These are phyloP conservation scores for Peziza echinospora DNA, from an alignment of 495 filamentous ascomycete species.

Conservation along the genomic window DNA sequence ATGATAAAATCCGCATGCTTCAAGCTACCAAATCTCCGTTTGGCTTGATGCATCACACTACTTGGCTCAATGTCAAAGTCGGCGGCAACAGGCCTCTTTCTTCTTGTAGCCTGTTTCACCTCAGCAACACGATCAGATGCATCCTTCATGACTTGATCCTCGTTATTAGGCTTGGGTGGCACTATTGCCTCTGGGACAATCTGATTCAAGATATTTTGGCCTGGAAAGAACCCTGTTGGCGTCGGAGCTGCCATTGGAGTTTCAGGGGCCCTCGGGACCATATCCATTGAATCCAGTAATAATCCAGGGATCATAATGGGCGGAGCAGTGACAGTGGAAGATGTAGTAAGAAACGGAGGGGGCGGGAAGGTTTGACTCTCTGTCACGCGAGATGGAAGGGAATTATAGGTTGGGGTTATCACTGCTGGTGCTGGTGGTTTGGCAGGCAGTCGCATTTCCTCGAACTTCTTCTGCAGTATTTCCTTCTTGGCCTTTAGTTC, in stretches of 20 bases:
- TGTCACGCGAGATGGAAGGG: constrained; percentile 9
- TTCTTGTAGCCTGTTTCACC: constrained; percentile 17
- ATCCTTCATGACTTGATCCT: constrained; percentile 17
- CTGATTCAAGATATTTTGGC: too few relatives aligned
- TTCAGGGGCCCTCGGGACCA: not conserved
- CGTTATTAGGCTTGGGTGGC: constrained; percentile 5
- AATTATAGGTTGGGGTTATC: constrained; percentile 17
- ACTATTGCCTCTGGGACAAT: too few relatives aligned
- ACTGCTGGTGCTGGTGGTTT: constrained; percentile 13
- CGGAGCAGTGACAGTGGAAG: constrained; percentile 4
- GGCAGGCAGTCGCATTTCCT: constrained; percentile 14
- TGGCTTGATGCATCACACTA: constrained; percentile 22
- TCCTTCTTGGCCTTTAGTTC: constrained; percentile 31
- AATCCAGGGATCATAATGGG: constrained; percentile 15
- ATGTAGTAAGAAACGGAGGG: constrained; percentile 5
- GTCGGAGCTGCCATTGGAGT: constrained; percentile 6
- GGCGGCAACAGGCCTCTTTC: constrained; percentile 69
- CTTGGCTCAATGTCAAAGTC: constrained; percentile 41
- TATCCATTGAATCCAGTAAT: not conserved
- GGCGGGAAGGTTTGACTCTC: not conserved
- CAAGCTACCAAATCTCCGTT: constrained; percentile 36
- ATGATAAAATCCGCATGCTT: constrained; percentile 35
- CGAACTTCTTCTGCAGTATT: constrained; percentile 27
- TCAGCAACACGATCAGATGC: constrained; percentile 4
- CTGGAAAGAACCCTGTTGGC: constrained; percentile 3